Evolutionary conservation across 2,329 filamentous ascomycete genomes (phyloP).

Genomic region (Pseudogymnoascus verrucosus): DNA sequence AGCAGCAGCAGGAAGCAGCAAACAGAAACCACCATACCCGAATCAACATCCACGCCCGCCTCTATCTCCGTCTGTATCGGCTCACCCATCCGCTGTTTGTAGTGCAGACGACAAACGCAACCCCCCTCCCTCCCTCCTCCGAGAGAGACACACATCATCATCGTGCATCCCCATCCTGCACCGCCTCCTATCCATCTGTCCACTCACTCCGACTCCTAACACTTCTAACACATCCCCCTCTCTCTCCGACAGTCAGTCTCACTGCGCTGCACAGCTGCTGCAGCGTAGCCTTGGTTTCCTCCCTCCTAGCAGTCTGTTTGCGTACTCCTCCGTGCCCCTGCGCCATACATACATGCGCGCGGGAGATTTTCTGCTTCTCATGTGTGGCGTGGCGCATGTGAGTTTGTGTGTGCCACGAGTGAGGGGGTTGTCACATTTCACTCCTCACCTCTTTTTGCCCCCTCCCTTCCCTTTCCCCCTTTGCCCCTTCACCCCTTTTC

Average conservation of each 20-base stretch:
- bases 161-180: not conserved
- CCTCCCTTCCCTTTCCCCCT: not conserved
- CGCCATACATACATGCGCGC: not conserved
- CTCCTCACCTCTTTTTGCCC: not conserved
- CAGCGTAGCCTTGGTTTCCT: not conserved
- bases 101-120: not conserved
- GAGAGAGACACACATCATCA: not conserved
- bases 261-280: not conserved
- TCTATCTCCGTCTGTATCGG: not conserved
- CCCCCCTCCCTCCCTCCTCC: no score
- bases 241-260: not conserved
- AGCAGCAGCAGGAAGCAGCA: not conserved
- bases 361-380: no score
- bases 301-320: no score
- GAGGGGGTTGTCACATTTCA: not conserved
- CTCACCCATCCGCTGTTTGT: not conserved
- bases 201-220: no score
- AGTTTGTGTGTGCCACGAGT: not conserved
- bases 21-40: no score
- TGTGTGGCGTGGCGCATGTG: no score
- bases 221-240: no score
- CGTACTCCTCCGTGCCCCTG: not conserved
- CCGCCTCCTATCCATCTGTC: not conserved
- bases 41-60: not conserved
- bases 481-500: not conserved